phyloP scores from a whole-genome alignment of 257 asterid species.

The Nicotiana sylvestris region DNA sequence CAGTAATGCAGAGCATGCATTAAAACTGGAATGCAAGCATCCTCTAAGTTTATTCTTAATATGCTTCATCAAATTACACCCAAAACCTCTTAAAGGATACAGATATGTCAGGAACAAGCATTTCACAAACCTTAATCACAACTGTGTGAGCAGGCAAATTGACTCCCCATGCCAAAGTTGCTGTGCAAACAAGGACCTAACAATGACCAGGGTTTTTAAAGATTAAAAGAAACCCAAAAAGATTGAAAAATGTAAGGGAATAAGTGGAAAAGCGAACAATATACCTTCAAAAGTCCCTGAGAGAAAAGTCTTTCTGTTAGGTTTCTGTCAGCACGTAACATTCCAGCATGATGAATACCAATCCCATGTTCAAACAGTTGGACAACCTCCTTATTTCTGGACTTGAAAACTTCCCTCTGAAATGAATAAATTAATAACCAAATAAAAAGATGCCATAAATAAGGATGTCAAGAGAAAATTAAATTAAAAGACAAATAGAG shows the following conservation, averaged over 20 bases:
- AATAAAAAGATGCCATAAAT: slow-evolving; percentile 14
- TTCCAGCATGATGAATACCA: slow-evolving; percentile 99
- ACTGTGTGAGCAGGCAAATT: slow-evolving; percentile 99
- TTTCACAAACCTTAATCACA: slow-evolving; percentile 86
- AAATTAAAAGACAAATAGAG: slow-evolving; percentile 13
- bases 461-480: slow-evolving; percentile 14
- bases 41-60: not conserved
- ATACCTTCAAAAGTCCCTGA: slow-evolving; percentile 83
- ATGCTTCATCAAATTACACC: not conserved
- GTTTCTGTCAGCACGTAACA: slow-evolving; percentile 92
- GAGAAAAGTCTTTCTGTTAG: slow-evolving; percentile 96
- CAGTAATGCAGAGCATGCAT: not conserved
- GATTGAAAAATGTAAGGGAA: slow-evolving; percentile 3
- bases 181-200: slow-evolving; percentile 98
- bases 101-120: slow-evolving; percentile 4
- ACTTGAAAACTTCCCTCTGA: slow-evolving; percentile 91
- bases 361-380: slow-evolving; percentile 80
- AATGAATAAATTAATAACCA: slow-evolving; percentile 24
- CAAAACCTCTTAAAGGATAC: not conserved
- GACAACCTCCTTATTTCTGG: slow-evolving; percentile 87
- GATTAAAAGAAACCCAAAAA: slow-evolving; percentile 17
- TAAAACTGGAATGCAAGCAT: not conserved
- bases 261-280: slow-evolving; percentile 9
- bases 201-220: slow-evolving; percentile 15
- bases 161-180: slow-evolving; percentile 99